Evolutionary conservation across 2,329 filamentous ascomycete genomes (phyloP), one percentile per base, ranked within the genome.

Genomic region (Leptosphaerulina australis): DNA sequence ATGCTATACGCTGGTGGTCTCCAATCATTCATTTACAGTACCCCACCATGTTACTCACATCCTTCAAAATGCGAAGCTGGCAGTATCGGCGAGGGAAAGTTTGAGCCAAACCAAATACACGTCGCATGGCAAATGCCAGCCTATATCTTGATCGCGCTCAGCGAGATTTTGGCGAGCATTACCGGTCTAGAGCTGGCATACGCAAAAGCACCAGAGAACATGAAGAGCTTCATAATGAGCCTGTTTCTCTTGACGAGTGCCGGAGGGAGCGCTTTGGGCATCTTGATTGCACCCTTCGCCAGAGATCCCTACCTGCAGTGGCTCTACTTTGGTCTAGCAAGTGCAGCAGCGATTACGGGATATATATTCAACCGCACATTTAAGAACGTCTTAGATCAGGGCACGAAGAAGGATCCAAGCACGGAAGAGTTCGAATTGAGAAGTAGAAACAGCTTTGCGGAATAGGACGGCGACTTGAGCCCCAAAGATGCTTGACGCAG

Each of bases 261-360:
- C 3, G 77, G 83, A 34, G 82, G 82, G 3, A 79, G 82, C 2
- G 81, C 81, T 24, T 72, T 90, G 17, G 83, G 81, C 2, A 82
- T 86, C 59, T 81, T 85, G 2, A 73, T 89, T 10, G 79, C 83
- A 1, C 83, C 85, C 0, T 72, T 79, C 4, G 81, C 83, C 5
- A 79, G 79, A 48, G 83, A 90, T 65, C 87, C 87, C 17, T 78
- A 83, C 58, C 79, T 88, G 60, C 64, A 86, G 49, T 88, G 84
- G 83, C 81, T 89, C 78, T 88, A 87, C 61, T 76, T 77, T 18
- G 82, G 81, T 15, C 70, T 87, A n/a, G 79, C 78, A 4, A 62
- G 73, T 44, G 76, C 77, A 12, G 79, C 81, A 0, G 77, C 78
- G 44, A 21, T 75, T 2, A 74, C 77, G 3, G 81, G 81, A 17